These are phyloP conservation scores for Penicillium dipodomyicola DNA, from an alignment of 495 filamentous ascomycete genomes.

Conservation along the genomic window DNA sequence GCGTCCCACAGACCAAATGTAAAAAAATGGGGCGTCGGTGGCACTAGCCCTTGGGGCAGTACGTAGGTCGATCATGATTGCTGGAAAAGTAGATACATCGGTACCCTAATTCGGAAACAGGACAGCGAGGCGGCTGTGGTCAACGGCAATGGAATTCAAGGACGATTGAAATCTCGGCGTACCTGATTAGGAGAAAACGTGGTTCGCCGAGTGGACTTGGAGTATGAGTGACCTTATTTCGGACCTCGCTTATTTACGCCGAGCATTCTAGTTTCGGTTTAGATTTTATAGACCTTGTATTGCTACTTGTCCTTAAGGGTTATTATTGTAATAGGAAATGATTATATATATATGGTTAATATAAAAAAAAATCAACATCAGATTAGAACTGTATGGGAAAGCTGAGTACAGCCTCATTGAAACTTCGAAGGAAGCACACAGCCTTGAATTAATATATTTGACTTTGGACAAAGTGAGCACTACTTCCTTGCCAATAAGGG, in stretches of 20 bases:
- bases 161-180: constrained; percentile 4
- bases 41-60: neutral
- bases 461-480: constrained; percentile 22
- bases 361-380: neutral
- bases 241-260: constrained; percentile 25
- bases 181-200: constrained; percentile 24
- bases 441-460: constrained; percentile 24
- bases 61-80: neutral
- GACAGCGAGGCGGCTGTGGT: constrained; percentile 1
- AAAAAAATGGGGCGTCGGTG: constrained; percentile 19
- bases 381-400: neutral
- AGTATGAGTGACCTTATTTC: constrained; percentile 9
- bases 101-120: neutral
- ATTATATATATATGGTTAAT: neutral
- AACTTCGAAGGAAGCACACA: constrained; percentile 8
- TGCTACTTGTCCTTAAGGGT: neutral
- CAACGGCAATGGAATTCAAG: neutral
- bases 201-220: constrained; percentile 16
- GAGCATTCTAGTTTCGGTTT: constrained; percentile 8
- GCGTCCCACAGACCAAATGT: constrained; percentile 21
- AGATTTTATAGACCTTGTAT: neutral
- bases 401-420: constrained; percentile 15
- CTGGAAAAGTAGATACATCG: neutral
- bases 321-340: neutral
- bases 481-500: constrained; percentile 22